These are phyloP conservation scores for Phytomonas francai DNA, from an alignment of 208 protist genomes.

Conservation along the genomic window DNA sequence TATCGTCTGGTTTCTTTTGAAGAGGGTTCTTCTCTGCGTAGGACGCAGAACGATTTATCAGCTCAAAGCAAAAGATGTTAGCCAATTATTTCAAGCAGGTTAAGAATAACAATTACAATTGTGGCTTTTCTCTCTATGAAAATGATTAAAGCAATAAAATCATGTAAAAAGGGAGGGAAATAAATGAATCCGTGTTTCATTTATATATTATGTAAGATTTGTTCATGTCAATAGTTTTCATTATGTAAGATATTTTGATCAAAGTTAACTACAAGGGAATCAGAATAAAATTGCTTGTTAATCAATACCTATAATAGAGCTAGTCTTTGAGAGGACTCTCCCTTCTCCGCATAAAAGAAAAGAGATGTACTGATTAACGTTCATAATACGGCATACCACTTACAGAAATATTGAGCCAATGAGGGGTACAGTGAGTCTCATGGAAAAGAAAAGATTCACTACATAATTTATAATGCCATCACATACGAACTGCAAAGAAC, in stretches of 20 bases:
- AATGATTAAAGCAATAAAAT: neutral
- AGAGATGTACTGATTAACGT: neutral
- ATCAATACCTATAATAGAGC: neutral
- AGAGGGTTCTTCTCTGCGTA: too few species aligned
- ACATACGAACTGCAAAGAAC: neutral
- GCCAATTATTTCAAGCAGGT: too few species aligned
- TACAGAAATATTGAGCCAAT: too few species aligned
- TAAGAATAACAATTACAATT: too few species aligned
- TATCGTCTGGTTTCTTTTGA: too few species aligned
- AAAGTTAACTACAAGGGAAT: neutral
- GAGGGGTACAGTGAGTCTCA: too few species aligned
- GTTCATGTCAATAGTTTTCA: neutral
- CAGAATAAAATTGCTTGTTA: too few species aligned
- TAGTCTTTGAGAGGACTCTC: neutral
- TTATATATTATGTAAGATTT: neutral
- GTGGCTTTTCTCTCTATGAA: slow-evolving; percentile 6
- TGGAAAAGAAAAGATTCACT: neutral
- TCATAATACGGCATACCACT: too few species aligned
- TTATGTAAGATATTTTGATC: neutral
- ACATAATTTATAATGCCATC: neutral
- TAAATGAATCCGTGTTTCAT: neutral
- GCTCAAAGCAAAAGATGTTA: too few species aligned
- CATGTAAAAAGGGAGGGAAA: neutral
- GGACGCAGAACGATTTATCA: too few species aligned
- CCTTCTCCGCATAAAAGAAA: neutral